Evolutionary conservation across 495 filamentous ascomycete species (phyloP), one percentile per base, ranked within the genome.

Genomic region (Parathielavia appendiculata): DNA sequence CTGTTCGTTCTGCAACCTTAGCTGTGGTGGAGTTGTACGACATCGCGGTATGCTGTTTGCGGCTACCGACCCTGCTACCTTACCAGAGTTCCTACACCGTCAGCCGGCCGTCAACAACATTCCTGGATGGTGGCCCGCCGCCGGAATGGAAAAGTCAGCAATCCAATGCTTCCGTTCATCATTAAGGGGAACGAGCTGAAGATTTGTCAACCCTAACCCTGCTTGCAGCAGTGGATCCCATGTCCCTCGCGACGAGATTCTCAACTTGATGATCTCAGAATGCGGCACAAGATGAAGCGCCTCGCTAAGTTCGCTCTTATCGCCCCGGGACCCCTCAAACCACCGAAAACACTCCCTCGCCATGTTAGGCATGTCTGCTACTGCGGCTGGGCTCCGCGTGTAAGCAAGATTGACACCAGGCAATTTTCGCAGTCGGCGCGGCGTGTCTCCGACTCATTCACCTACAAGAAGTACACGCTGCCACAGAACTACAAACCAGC

Each of bases 381-480:
- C 30, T 56, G 7, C 34, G 19, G 22, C 30, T 47, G 16, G 8
- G n/a, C 40, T 46, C 54, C 34, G 52, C 56, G 47, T 46, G 11
- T 55, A 20, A 51, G 43, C 41, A 49, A 54, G 51, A 57, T 39
- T 19, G n/a, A 48, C 32, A 46, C 20, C 35, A 52, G 57, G n/a
- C 52, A 11, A 16, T 63, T 65, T 51, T 59, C 59, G 12, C 47
- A n/a, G 5, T 51, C 65, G 11, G 19, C 62, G 26, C 59, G 55
- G 2, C 63, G 49, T 13, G 20, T 38, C 5, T 36, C 48, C 12
- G 40, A 49, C 51, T 60, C 58, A 9, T 41, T 52, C 40, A 0
- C 39, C 41, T 71, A 69, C 57, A 62, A 61, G 52, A 64, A 60
- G 48, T 63, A 71, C 51, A 58, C 63, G 1, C 43, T 71, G 11